Base-by-base conservation (phyloP, 345 rosid genomes). In the Mangifera indica region DNA sequence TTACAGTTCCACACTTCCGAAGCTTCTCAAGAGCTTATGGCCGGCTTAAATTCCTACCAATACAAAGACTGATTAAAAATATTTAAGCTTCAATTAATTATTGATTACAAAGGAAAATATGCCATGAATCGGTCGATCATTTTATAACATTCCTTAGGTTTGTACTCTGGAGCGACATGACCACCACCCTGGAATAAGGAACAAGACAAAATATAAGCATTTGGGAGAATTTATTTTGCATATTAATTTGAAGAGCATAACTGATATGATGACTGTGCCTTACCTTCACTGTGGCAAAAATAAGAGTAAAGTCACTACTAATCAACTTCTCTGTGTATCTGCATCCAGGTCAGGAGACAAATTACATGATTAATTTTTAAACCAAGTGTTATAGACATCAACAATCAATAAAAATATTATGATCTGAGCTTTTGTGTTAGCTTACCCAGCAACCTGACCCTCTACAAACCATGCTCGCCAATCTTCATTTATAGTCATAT, bases 401-500 rank as follows among this genome's bases (percentile, higher is more conserved):
- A n/a, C n/a, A n/a, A n/a, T 3, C 32, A 29, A 29, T 5, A 0
- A 5, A 5, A 37, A 6, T 37, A 37, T 37, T 7, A 37, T 5
- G 9, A 37, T 37, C 8, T 5, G 42, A 37, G 42, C 42, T 37
- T 37, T 7, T 37, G 42, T 37, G 42, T 6, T 7, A 9, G 22
- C 77, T 18, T 63, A 80, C 83, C 83, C 83, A 3, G 80, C 77
- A 46, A 80, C 65, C 72, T 80, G 83, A 37, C 83, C 83, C 29
- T 72, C 65, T 37, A 37, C 42, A 37, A 37, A 37, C 42, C 42
- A 79, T 18, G 79, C 62, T 37, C 82, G 63, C 79, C 77, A 80
- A 26, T 25, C 7, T 21, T 69, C 68, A 22, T 67, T 34, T 25
- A 40, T 20, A 45, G 83, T 76, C 69, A 80, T 26, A 40, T 59